Evolutionary conservation across 2,329 filamentous ascomycete species (phyloP), one percentile per base, ranked within the genome.

Genomic region (Colletotrichum nymphaeae): DNA sequence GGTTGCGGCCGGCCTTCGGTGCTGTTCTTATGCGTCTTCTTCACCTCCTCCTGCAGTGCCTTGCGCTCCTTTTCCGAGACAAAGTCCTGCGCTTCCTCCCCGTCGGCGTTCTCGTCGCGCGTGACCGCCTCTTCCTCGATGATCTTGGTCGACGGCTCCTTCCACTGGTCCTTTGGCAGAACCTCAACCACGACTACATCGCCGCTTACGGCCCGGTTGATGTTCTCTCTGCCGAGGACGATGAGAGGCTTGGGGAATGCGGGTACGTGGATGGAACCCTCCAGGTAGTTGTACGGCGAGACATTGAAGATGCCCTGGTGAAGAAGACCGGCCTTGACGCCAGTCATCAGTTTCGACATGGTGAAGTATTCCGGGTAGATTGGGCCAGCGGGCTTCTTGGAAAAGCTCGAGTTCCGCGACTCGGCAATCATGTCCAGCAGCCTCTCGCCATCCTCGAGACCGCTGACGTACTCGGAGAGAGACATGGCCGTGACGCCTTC

Each of bases 281-380:
- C 97, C 12, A 99, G 88, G 78, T 98, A 99, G 85, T 99, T 99
- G 87, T 98, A 99, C 1, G 95, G 94, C 8, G 97, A 98, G 32
- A 98, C 95, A 79, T 95, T 98, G 86, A 98, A 99, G 28, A 94
- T 92, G 7, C 97, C 97, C 83, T 99, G 96, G 81, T 99, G 97
- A 78, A 99, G 86, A 67, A 95, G 91, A 5, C 95, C 95, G 64
- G 91, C 92, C 85, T 97, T 97, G 69, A 98, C 89, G 0, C 95
- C 96, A 5, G 97, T 99, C 90, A 95, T 95, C 90, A 98, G 93
- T 83, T 93, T 97, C 5, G 96, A 98, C 81, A 97, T 87, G 9
- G 93, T 94, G 77, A 92, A 94, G 80, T 98, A 95, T 80, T 98
- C 97, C 0, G 94, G 92, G 78, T 98, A 99, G 66, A 98, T 88